Evolutionary conservation across 2,329 filamentous ascomycete genomes (phyloP), one percentile per base, ranked within the genome.

Genomic region (Diaporthe batatas): DNA sequence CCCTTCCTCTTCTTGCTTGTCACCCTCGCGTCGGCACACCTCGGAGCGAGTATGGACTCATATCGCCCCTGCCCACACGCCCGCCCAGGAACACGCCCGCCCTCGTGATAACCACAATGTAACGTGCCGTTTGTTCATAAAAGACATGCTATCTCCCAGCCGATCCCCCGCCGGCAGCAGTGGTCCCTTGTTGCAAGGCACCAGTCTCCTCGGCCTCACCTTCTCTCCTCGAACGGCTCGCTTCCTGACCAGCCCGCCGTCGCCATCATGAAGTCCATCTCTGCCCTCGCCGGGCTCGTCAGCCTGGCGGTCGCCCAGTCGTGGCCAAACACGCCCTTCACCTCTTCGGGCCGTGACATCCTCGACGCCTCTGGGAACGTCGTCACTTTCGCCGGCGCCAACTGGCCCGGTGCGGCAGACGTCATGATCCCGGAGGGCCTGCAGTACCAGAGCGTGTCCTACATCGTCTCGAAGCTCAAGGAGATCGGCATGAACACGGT

Each of bases 401-500:
- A 89, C 75, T 90, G 87, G 88, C 85, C 87, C 6, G 87, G 86
- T 4, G 83, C 85, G 39, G 83, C 83, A 68, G 86, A 88, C n/a
- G 82, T 85, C 25, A 89, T 89, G 87, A 82, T 89, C 2, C 87
- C 87, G 0, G 88, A 90, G 76, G 88, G 88, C 12, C 81, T 89
- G 8, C 86, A 88, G 75, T 88, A 89, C 78, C 83, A 85, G 55
- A 88, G 86, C 0, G 81, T 89, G 51, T 79, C 81, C 47, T 80
- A 78, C 18, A 86, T 89, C 54, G 85, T 88, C 2, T 79, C 83
- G 18, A 84, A 84, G 79, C 82, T 88, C 75, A 87, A 87, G 72
- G 84, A 84, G 72, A 77, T 87, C 1, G 87, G 86, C 18, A 86
- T 90, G 80, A 90, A 90, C 76, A 84, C 85, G 1, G 85, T 90